These are phyloP conservation scores for Gymnopilus junonius DNA, from an alignment of 768 basidiomycete species.

Conservation along the genomic window DNA sequence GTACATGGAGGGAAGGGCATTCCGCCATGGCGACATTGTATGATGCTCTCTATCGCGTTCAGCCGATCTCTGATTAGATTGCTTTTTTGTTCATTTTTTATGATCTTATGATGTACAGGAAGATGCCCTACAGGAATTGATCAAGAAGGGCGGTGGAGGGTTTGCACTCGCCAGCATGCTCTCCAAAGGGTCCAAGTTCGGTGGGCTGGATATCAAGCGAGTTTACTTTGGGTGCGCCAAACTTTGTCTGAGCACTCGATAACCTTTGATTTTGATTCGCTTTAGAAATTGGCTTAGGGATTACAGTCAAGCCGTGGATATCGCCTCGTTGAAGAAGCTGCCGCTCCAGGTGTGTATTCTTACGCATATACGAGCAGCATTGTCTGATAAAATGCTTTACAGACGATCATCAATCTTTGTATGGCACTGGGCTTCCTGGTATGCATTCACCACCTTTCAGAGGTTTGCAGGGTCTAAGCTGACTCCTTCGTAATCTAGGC, in stretches of 20 bases:
- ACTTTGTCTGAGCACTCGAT: background rate
- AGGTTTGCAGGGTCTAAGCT: background rate
- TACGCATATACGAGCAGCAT: no score
- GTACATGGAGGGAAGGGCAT: constrained; percentile 85
- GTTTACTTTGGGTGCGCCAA: constrained; percentile 75
- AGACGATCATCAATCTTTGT: constrained; percentile 87
- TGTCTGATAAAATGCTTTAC: no score
- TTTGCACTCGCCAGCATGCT: constrained; percentile 64
- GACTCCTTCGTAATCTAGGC: constrained; percentile 45
- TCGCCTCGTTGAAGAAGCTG: constrained; percentile 76
- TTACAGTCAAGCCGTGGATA: constrained; percentile 88
- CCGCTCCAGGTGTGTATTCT: constrained; percentile 64
- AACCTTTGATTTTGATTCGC: background rate
- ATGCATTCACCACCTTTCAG: constrained; percentile 15
- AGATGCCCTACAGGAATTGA: constrained; percentile 64
- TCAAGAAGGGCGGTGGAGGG: constrained; percentile 58
- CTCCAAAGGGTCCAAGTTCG: constrained; percentile 71
- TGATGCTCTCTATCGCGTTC: constrained; percentile 18
- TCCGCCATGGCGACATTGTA: constrained; percentile 90
- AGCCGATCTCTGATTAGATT: background rate
- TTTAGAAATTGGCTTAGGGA: constrained; percentile 86
- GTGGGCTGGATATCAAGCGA: constrained; percentile 80
- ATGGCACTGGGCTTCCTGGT: constrained; percentile 94
- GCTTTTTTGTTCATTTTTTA: background rate
- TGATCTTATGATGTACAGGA: constrained; percentile 49